phyloP scores from a whole-genome alignment of 306 rosid genomes.

The cucumber (Cucumis sativus) region Cucumber_9930_V3 NC_026655.2:19168001-19168500 shows the following conservation, averaged over 20 bases:
- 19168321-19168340: conserved; percentile 81
- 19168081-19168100: conserved; percentile 97
- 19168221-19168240: conserved; percentile 73
- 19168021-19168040: neutral
- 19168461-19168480: too few species aligned
- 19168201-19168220: conserved; percentile 19
- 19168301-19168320: conserved; percentile 90
- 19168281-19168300: conserved; percentile 68
- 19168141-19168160: conserved; percentile 16
- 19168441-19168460: too few species aligned
- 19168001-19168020: neutral
- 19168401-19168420: neutral
- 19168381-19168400: neutral
- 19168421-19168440: neutral
- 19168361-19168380: conserved; percentile 11
- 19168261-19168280: conserved; percentile 55
- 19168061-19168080: conserved; percentile 89
- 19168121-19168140: conserved; percentile 95
- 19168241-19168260: conserved; percentile 66
- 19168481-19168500: too few species aligned
- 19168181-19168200: conserved; percentile 17
- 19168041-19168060: conserved; percentile 2
- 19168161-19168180: conserved; percentile 7
- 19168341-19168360: conserved; percentile 68
- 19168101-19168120: conserved; percentile 99